These are phyloP conservation scores for Flaveria robusta DNA, from an alignment of 129 eudicot species.

Conservation along the genomic window DNA sequence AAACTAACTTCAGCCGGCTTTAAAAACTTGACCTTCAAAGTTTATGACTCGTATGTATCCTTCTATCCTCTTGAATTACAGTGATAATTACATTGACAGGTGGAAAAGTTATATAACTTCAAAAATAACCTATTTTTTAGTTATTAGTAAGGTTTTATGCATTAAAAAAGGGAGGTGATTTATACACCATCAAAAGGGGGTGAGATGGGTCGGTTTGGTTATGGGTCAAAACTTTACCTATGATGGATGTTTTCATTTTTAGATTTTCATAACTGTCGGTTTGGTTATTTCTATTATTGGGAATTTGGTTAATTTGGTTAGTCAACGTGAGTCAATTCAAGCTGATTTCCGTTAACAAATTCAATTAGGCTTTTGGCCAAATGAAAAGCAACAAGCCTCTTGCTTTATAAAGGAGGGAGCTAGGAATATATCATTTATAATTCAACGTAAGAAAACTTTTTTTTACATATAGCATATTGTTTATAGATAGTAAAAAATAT, in stretches of 20 bases:
- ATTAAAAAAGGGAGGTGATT: background rate
- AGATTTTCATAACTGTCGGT: background rate
- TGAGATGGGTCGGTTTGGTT: background rate
- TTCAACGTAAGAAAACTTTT: background rate
- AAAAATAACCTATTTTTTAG: no score
- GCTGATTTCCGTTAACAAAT: background rate
- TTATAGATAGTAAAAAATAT: no score
- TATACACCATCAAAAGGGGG: background rate
- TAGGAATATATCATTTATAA: background rate
- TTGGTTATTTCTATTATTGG: background rate
- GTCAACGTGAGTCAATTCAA: background rate
- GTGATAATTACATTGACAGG: background rate
- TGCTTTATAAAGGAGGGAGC: background rate
- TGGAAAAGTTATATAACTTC: background rate
- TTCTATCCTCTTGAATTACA: background rate
- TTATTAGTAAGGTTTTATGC: no score
- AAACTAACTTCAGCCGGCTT: constrained; percentile 61
- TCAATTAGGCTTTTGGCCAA: background rate
- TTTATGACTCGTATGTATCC: constrained; percentile 59
- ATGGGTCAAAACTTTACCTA: background rate
- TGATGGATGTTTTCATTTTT: background rate
- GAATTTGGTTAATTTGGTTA: background rate
- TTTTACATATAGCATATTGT: background rate
- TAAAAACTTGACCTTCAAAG: constrained; percentile 65
- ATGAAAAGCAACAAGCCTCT: background rate